Evolutionary conservation across 1,139 yeast genomes (phyloP).

Genomic region (Saccharomycopsis phalli): DNA sequence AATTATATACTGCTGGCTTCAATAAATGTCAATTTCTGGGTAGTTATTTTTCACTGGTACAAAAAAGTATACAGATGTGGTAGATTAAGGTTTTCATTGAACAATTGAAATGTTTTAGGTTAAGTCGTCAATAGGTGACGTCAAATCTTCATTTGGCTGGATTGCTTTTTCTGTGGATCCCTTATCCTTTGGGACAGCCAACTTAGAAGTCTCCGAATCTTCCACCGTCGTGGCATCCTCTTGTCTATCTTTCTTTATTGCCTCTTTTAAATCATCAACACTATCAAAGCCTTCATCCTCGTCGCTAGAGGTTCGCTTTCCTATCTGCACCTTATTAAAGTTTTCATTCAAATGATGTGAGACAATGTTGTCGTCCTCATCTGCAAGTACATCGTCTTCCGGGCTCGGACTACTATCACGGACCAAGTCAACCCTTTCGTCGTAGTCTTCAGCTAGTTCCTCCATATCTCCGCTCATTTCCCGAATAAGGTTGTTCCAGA

Average conservation of each 20-base stretch:
- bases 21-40: too few species aligned
- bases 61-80: too few species aligned
- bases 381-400: not conserved
- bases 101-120: too few species aligned
- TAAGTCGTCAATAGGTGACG: too few species aligned
- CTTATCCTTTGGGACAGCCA: slow-evolving; percentile 2
- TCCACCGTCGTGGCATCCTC: slow-evolving; percentile 18
- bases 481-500: slow-evolving; percentile 18
- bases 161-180: too few species aligned
- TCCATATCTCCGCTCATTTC: slow-evolving; percentile 19
- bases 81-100: too few species aligned
- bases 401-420: not conserved
- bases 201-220: slow-evolving; percentile 2
- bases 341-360: slow-evolving; percentile 12
- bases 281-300: slow-evolving; percentile 14
- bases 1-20: too few species aligned
- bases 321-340: slow-evolving; percentile 1
- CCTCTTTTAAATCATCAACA: slow-evolving; percentile 13
- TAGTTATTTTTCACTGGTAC: too few species aligned
- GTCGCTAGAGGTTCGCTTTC: not conserved
- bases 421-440: not conserved
- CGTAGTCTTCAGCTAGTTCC: slow-evolving; percentile 17
- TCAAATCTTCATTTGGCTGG: too few species aligned
- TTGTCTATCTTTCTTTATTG: slow-evolving; percentile 19
- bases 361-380: slow-evolving; percentile 7